Base-by-base conservation (phyloP, 371 early-diverging fungal species). In the Sporodiniella umbellata region DNA sequence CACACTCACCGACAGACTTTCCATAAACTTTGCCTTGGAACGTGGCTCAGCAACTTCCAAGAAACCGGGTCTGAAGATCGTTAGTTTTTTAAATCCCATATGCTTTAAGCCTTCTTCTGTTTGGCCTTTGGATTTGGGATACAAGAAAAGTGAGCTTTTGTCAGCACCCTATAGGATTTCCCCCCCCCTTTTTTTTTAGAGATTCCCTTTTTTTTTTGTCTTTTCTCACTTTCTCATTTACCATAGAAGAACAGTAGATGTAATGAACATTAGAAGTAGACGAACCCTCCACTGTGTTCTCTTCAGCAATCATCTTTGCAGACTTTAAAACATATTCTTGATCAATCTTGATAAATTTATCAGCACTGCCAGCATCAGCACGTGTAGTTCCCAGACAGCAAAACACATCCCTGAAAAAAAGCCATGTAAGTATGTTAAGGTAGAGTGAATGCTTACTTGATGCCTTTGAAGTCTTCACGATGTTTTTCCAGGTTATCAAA, bases 111-210 rank as follows among this genome's bases (percentile, higher is more conserved):
- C 78, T 24, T 77, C 63, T 49, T 91, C 90, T 1, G 86, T 87
- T 66, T 90, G 72, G 25, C 91, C 91, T 61, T 93, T 93, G 18
- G 83, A 77, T 50, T 78, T 78, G 17, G 70, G 58, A 55, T 92
- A 93, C 23, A 90, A 61, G 26, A 90, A 81, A 22, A 47, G 51
- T 0, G 90, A 87, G 45, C 66, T 57, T 30, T 76, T 61, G 52
- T 84, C 77, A 12, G 89, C 78, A 1, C 75, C 75, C 76, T 72
- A 40, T 15, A n/a, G n/a, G n/a, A n/a, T n/a, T n/a, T n/a, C n/a
- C n/a, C n/a, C n/a, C n/a, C n/a, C n/a, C n/a, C n/a, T n/a, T n/a
- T n/a, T n/a, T n/a, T n/a, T n/a, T n/a, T n/a, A n/a, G n/a, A n/a
- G n/a, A n/a, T n/a, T n/a, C n/a, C n/a, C n/a, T n/a, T n/a, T n/a